These are phyloP conservation scores for Gentiana dahurica DNA, from an alignment of 257 asterid genomes.

Conservation along the genomic window DNA sequence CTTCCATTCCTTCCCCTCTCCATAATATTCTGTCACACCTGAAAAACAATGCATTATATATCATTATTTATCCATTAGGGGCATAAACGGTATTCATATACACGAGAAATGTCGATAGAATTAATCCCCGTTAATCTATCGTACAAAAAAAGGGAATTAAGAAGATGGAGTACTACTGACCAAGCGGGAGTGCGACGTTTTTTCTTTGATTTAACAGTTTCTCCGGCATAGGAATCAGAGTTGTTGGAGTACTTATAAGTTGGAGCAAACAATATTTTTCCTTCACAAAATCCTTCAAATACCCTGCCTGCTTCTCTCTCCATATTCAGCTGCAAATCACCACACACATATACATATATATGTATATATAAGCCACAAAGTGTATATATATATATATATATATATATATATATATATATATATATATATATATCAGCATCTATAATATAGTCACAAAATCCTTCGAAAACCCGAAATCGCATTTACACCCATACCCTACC, in stretches of 20 bases:
- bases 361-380: no score
- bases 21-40: conserved; percentile 93
- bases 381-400: no score
- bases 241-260: conserved; percentile 80
- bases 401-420: no score
- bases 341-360: neutral
- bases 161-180: conserved; percentile 15
- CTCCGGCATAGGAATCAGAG: conserved; percentile 77
- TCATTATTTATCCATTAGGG: no score
- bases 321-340: conserved; percentile 40
- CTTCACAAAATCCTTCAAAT: conserved; percentile 78
- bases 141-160: neutral
- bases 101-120: neutral
- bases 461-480: no score
- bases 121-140: neutral
- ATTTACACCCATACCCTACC: no score
- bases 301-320: conserved; percentile 84
- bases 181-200: conserved; percentile 95
- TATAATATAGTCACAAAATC: no score
- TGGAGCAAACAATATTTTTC: conserved; percentile 76
- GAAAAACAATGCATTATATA: conserved; percentile 2
- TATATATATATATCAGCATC: no score
- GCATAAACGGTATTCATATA: no score
- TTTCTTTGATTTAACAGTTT: conserved; percentile 62
- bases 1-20: conserved; percentile 63